phyloP scores from a whole-genome alignment of 805 yeast genomes.

The Suhomyces emberorum region DNA sequence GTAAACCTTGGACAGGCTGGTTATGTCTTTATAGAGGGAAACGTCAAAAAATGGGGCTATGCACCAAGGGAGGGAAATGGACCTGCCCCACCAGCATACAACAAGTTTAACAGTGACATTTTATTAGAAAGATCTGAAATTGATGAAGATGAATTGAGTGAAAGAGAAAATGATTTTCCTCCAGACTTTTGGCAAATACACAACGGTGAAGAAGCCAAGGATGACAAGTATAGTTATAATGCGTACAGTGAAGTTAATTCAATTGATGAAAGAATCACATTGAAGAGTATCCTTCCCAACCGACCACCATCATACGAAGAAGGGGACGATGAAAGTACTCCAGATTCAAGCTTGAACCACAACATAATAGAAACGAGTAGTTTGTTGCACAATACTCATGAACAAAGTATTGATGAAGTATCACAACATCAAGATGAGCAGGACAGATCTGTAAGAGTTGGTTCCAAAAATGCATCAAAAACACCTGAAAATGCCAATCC shows the following conservation, averaged over 20 bases:
- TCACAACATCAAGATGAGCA: neutral
- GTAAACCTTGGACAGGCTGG: conserved; percentile 90
- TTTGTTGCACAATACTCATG: neutral
- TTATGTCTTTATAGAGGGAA: conserved; percentile 85
- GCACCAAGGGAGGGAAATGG: conserved; percentile 87
- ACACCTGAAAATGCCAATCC: too few species aligned
- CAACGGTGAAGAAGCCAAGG: conserved; percentile 9
- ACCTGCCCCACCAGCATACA: conserved; percentile 93
- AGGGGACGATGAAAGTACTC: neutral
- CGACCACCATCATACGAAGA: conserved; percentile 38
- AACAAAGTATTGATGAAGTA: too few species aligned
- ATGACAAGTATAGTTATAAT: conserved; percentile 35
- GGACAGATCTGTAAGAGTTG: too few species aligned
- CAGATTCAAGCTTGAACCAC: neutral
- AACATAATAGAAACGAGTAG: neutral
- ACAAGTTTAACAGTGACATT: conserved; percentile 73
- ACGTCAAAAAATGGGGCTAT: conserved; percentile 92
- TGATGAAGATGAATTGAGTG: conserved; percentile 45
- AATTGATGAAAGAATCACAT: conserved; percentile 40
- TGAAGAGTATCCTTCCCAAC: conserved; percentile 34
- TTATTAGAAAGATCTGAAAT: conserved; percentile 63
- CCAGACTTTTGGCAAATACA: conserved; percentile 52
- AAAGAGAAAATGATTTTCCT: conserved; percentile 49
- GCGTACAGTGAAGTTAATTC: conserved; percentile 39
- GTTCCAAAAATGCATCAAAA: too few species aligned